Evolutionary conservation across 1,284 basidiomycete species (phyloP).

Genomic region (Porphyrellus sp.): DNA sequence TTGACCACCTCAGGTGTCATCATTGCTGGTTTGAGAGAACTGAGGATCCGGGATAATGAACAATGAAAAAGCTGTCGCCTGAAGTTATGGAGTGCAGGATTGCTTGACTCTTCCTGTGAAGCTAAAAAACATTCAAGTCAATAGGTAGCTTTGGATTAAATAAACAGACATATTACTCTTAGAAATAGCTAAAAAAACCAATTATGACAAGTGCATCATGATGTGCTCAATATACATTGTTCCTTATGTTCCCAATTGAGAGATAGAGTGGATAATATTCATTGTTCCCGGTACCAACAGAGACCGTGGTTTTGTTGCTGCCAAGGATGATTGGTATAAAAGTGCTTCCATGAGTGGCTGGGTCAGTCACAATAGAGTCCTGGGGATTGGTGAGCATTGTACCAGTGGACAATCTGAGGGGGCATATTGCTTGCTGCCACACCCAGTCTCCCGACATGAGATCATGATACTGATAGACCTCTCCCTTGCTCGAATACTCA

Average conservation of each 20-base stretch:
- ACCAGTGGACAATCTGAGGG: not conserved
- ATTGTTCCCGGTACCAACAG: conserved; percentile 4
- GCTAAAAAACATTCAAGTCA: too few species aligned
- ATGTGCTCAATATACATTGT: not conserved
- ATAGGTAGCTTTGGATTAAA: too few species aligned
- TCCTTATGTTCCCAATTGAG: conserved; percentile 4
- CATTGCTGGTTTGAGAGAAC: not conserved
- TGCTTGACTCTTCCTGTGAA: too few species aligned
- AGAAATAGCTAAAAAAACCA: conserved; percentile 1
- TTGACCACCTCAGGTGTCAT: not conserved
- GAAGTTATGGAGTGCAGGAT: not conserved
- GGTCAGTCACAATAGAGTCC: too few species aligned
- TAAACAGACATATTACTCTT: too few species aligned
- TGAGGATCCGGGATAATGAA: not conserved
- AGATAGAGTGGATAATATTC: conserved; percentile 8
- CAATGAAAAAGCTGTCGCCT: not conserved
- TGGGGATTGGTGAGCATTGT: not conserved
- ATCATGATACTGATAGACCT: not conserved
- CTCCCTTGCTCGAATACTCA: not conserved
- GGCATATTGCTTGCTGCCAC: not conserved
- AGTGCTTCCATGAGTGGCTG: too few species aligned
- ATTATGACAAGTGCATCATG: not conserved
- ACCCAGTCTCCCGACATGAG: not conserved
- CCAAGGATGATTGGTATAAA: conserved; percentile 6
- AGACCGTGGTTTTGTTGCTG: conserved; percentile 8